Base-by-base conservation (phyloP, 2,329 filamentous ascomycete species). In the Aspergillus tamarii region DNA sequence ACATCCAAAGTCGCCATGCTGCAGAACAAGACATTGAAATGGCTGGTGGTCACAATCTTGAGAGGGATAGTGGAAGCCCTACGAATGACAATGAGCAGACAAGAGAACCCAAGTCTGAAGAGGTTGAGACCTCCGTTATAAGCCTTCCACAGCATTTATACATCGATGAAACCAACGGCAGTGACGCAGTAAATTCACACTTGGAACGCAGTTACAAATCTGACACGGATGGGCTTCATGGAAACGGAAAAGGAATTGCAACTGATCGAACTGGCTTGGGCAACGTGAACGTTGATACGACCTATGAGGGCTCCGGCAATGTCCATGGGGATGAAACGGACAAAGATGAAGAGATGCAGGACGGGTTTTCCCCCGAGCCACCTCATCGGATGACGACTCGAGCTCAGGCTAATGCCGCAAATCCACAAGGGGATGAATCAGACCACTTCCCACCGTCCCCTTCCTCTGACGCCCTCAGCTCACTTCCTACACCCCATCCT, bases 401-500 rank as follows among this genome's bases (percentile, higher is more conserved):
- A 28, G 81, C 81, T 1, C 80, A 78, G 66, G 74, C 80, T 55
- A 79, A 78, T 62, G 74, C 75, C 32, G 66, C 64, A 12, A 74
- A 76, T 46, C 69, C 76, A 8, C 69, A 68, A 8, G 70, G 69
- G 39, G 69, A 73, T 10, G 73, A 72, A 11, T 70, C 67, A 19
- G 61, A 66, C 58, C 59, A 60, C 59, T 57, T 66, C 57, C 66
- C 71, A 59, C 64, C 73, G 21, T 67, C 71, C 11, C 68, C 70
- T 26, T 73, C 75, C 14, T 73, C 70, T 48, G 75, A 76, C 28
- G 70, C 73, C 10, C 57, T 73, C 30, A 71, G 72, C 54, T 70
- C 74, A 19, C 70, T 79, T n/a, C 74, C 78, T 14, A 73, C 74
- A 3, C 83, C 84, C 6, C 78, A 89, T 65, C 86, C 87, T 2